Evolutionary conservation across 345 rosid species (phyloP).

Genomic region (Populus nigra): DNA sequence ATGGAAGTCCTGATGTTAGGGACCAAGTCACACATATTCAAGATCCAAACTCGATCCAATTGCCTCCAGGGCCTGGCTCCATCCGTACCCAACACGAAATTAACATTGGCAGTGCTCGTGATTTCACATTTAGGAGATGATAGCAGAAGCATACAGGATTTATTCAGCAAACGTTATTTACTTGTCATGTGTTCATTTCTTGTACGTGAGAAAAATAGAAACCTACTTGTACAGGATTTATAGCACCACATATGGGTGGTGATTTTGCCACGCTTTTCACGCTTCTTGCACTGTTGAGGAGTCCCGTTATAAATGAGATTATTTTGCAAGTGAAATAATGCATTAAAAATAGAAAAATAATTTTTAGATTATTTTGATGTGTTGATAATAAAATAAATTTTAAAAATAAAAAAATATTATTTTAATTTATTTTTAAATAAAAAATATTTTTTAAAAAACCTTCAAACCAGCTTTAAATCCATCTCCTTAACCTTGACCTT

Average conservation of each 20-base stretch:
- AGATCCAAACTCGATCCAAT: slow-evolving; percentile 18
- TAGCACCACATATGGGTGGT: too few relatives aligned
- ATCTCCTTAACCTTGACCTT: background rate
- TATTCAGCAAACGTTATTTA: background rate
- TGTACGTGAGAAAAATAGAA: slow-evolving; percentile 7
- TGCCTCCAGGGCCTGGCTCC: slow-evolving; percentile 21
- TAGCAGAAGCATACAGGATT: background rate
- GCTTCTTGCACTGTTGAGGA: too few relatives aligned
- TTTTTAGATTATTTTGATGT: too few relatives aligned
- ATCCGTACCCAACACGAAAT: slow-evolving; percentile 22
- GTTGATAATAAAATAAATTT: too few relatives aligned
- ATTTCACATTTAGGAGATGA: slow-evolving; percentile 20
- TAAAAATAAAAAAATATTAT: too few relatives aligned
- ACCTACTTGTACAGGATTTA: background rate
- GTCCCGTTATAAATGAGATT: too few relatives aligned
- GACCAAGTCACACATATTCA: slow-evolving; percentile 19
- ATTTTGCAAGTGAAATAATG: too few relatives aligned
- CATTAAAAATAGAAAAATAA: too few relatives aligned
- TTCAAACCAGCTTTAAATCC: background rate
- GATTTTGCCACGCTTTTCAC: too few relatives aligned
- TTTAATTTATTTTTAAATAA: too few relatives aligned
- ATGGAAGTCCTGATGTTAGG: slow-evolving; percentile 2
- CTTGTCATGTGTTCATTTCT: background rate
- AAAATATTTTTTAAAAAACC: too few relatives aligned
- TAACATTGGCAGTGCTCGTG: slow-evolving; percentile 6